phyloP scores from a whole-genome alignment of 2,329 filamentous ascomycete species.

The Diplodia corticola region DNA sequence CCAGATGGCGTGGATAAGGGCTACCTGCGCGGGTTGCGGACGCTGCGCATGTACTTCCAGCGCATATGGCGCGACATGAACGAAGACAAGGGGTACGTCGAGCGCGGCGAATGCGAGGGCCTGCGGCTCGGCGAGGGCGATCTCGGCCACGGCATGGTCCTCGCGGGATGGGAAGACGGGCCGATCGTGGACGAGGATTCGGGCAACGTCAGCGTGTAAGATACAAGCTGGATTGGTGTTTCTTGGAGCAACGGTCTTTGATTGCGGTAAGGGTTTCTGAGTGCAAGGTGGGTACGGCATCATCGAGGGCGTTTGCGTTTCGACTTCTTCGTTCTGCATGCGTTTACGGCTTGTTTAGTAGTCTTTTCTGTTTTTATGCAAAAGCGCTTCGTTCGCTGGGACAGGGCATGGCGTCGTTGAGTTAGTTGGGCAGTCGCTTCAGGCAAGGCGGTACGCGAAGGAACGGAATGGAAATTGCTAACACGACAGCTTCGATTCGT shows the following conservation, averaged over 20 bases:
- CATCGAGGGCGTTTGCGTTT: neutral
- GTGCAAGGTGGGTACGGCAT: slow-evolving; percentile 14
- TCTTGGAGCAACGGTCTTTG: slow-evolving; percentile 16
- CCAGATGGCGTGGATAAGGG: slow-evolving; percentile 81
- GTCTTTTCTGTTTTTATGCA: neutral
- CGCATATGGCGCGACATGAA: slow-evolving; percentile 79
- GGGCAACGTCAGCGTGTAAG: slow-evolving; percentile 41
- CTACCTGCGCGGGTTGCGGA: slow-evolving; percentile 81
- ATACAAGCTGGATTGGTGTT: slow-evolving; percentile 18
- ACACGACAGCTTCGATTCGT: slow-evolving; percentile 17
- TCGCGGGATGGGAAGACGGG: slow-evolving; percentile 38
- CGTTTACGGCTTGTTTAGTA: neutral
- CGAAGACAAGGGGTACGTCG: slow-evolving; percentile 42
- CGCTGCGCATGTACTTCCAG: slow-evolving; percentile 79
- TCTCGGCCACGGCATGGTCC: slow-evolving; percentile 36
- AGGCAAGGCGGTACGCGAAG: neutral
- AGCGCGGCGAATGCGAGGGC: slow-evolving; percentile 45
- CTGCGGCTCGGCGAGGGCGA: slow-evolving; percentile 34
- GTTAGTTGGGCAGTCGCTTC: neutral
- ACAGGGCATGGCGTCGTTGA: slow-evolving; percentile 13
- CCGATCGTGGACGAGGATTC: slow-evolving; percentile 35
- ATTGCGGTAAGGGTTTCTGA: neutral
- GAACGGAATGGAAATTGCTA: slow-evolving; percentile 17
- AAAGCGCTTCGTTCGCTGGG: slow-evolving; percentile 13
- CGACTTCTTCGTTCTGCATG: neutral